These are phyloP conservation scores for Akanthomyces uredinophilus DNA, from an alignment of 2,329 filamentous ascomycete genomes.

Conservation along the genomic window DNA sequence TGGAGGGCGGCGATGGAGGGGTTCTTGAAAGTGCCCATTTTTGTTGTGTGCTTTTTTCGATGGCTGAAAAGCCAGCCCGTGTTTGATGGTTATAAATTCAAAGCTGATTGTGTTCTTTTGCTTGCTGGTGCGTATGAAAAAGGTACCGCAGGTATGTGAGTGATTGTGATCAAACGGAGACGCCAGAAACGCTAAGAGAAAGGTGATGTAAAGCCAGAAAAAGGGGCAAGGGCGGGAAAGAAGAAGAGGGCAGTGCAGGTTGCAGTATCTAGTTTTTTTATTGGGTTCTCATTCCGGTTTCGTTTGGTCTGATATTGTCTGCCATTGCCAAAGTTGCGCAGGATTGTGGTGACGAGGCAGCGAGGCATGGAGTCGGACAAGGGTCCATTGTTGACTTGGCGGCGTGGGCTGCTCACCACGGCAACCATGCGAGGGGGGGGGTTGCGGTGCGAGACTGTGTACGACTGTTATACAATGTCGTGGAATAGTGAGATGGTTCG, in stretches of 20 bases:
- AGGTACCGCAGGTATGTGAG: too few species aligned
- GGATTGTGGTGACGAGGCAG: background rate
- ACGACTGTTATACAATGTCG: too few species aligned
- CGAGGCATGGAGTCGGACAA: background rate
- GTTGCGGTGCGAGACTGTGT: background rate
- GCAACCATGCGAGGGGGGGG: slow-evolving; percentile 10
- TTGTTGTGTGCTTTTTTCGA: slow-evolving; percentile 16
- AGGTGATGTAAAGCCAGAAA: too few species aligned
- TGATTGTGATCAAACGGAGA: too few species aligned
- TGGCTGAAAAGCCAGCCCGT: too few species aligned
- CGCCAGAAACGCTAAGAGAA: too few species aligned
- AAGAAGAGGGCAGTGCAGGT: too few species aligned
- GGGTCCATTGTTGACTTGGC: slow-evolving; percentile 16
- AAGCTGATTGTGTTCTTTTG: too few species aligned
- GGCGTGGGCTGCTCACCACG: slow-evolving; percentile 10
- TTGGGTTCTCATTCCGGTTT: background rate
- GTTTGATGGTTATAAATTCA: background rate
- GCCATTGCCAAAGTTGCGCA: background rate
- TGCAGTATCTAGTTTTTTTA: too few species aligned
- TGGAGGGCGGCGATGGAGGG: slow-evolving; percentile 29
- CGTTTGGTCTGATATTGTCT: background rate
- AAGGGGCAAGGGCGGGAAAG: too few species aligned
- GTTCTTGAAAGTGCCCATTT: slow-evolving; percentile 27
- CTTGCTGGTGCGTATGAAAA: too few species aligned
- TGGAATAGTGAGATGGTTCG: background rate